Conservation (phyloP, 2,329 filamentous ascomycete genomes). For the Tolypocladium capitatum region DNA sequence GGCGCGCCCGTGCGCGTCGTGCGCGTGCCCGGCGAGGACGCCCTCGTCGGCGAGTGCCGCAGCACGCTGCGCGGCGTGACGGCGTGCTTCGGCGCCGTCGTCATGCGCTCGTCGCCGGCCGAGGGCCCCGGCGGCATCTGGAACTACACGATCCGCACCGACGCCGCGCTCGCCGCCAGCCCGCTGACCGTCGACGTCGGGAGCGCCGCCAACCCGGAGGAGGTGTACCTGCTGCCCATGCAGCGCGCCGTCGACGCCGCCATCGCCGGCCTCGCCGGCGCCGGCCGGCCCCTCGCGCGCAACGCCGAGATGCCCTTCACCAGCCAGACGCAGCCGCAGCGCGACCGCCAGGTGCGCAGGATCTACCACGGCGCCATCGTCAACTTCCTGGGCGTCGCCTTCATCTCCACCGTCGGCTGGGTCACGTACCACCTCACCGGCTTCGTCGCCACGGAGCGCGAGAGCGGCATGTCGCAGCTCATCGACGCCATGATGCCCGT, state of each 20-base stretch:
- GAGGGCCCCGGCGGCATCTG: conserved; percentile 56
- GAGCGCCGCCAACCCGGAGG: conserved; percentile 54
- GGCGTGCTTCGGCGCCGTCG: conserved; percentile 58
- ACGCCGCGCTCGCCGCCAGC: conserved; percentile 48
- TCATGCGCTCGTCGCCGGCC: conserved; percentile 61
- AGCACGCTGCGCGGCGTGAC: conserved; percentile 54
- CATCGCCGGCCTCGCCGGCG: conserved; percentile 43
- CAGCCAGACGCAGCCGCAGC: conserved; percentile 52
- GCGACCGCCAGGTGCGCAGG: conserved; percentile 49
- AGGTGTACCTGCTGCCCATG: conserved; percentile 67
- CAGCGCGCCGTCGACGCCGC: conserved; percentile 65
- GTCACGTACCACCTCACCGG: conserved; percentile 80
- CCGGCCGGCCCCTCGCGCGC: conserved; percentile 21
- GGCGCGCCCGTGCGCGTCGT: conserved; percentile 42
- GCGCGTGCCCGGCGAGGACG: conserved; percentile 38
- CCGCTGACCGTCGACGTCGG: conserved; percentile 50
- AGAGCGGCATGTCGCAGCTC: conserved; percentile 75
- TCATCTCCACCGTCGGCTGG: conserved; percentile 68
- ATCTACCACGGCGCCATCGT: conserved; percentile 60
- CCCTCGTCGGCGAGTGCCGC: conserved; percentile 49
- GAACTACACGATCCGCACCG: conserved; percentile 78
- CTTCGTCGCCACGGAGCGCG: conserved; percentile 72
- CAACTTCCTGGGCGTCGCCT: conserved; percentile 63
- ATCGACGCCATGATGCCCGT: conserved; percentile 88
- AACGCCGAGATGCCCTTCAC: conserved; percentile 64